Conservation (phyloP, 495 filamentous ascomycete species). For the Tuber borchii region DNA sequence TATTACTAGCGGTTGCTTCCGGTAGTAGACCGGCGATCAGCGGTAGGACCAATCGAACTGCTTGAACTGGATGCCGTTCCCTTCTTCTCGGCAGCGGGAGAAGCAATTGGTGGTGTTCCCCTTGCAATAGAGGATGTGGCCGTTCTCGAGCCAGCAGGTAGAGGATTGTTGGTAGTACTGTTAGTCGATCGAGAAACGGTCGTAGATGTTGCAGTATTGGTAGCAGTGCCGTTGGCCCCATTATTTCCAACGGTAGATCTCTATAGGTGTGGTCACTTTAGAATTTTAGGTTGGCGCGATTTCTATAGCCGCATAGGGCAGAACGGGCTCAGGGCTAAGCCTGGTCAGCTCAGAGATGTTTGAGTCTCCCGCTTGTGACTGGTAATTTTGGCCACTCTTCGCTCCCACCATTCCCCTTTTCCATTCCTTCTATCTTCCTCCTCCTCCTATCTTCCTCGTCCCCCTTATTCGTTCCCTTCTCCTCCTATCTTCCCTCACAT, state of each 20-base stretch:
- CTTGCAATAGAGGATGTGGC: constrained; percentile 15
- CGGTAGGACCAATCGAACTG: constrained; percentile 22
- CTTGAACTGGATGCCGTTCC: background rate
- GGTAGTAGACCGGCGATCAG: constrained; percentile 26
- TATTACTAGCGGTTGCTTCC: background rate
- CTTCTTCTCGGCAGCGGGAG: constrained; percentile 23
- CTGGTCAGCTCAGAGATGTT: too few relatives aligned
- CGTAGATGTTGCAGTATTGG: constrained; percentile 4
- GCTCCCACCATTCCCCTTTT: too few relatives aligned
- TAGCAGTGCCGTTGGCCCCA: background rate
- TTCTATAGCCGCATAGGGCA: too few relatives aligned
- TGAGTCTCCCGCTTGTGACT: too few relatives aligned
- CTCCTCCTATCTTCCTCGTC: constrained; percentile 6
- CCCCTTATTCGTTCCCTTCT: background rate
- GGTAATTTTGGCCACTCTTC: too few relatives aligned
- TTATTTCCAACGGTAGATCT: constrained; percentile 19
- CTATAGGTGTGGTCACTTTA: too few relatives aligned
- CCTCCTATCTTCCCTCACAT: background rate
- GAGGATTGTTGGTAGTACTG: background rate
- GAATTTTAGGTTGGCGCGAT: too few relatives aligned
- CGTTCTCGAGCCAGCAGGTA: constrained; percentile 15
- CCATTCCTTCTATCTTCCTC: too few relatives aligned
- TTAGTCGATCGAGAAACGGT: constrained; percentile 9
- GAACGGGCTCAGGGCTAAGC: too few relatives aligned
- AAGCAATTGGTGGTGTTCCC: constrained; percentile 18